Evolutionary conservation across 352 stramenopile genomes (phyloP), one percentile per base, ranked within the genome.

Genomic region (Bremia lactucae): DNA sequence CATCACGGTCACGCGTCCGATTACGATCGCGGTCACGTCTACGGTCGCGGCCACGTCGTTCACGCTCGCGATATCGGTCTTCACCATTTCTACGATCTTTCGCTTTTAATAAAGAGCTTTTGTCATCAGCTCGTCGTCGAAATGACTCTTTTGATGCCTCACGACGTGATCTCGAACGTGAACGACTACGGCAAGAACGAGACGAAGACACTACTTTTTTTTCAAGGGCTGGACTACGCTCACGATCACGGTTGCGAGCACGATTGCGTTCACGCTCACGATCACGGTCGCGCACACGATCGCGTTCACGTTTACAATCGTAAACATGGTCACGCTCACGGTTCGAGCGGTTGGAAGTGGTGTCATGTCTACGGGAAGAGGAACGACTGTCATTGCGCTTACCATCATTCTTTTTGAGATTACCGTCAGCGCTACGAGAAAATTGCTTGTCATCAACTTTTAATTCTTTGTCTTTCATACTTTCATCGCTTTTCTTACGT

Each of bases 121-220:
- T 52, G 16, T 59, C 50, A 33, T 65, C 56, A 13, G 24, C 33
- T 4, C 65, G 65, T 21, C 55, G 49, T 18, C 56, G 55, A 14
- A 61, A 68, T 10, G 64, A 64, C 18, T 68, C 56, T 35, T 39
- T 29, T 24, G 39, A 47, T n/a, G 57, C 68, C 19, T 46, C 62
- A 46, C 63, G 62, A 26, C 63, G 63, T 24, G 40, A 38, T 24
- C 40, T 47, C 6, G 72, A 83, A 14, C 58, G 67, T 3, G 66
- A 83, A n/a, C 59, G 66, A 45, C 52, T 69, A 23, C 46, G 50
- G 37, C 50, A 57, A 11, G 53, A 57, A 11, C 48, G 59, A 39
- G 60, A 62, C 1, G 41, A 53, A 36, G 55, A 58, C 7, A 4
- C 20, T 34, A 35, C 52, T 35, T 36, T 52, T 10, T 65, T 65